These are phyloP conservation scores for Phaffia australis DNA, from an alignment of 768 basidiomycete genomes.

Conservation along the genomic window DNA sequence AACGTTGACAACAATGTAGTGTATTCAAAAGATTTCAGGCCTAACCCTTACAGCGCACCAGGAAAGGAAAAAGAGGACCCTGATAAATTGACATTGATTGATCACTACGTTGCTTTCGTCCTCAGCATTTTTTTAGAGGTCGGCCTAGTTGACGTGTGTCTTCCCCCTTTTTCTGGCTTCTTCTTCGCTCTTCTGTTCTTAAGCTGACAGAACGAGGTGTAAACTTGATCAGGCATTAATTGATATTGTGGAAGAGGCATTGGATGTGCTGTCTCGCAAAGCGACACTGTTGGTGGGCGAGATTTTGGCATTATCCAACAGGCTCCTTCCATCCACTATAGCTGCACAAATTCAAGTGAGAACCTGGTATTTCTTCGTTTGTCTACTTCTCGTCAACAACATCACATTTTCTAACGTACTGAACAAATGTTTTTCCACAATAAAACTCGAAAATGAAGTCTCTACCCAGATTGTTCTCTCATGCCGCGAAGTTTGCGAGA, in stretches of 20 bases:
- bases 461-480: constrained; percentile 69
- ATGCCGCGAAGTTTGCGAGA: constrained; percentile 64
- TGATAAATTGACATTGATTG: constrained; percentile 68
- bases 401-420: too few species aligned
- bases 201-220: not conserved
- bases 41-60: constrained; percentile 22
- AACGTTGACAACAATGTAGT: constrained; percentile 3
- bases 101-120: constrained; percentile 82
- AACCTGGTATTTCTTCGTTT: not conserved
- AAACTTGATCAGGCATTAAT: constrained; percentile 58
- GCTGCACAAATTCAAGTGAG: constrained; percentile 76
- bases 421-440: not conserved
- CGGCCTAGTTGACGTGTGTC: constrained; percentile 71
- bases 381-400: not conserved
- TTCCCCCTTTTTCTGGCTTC: not conserved
- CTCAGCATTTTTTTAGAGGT: constrained; percentile 74
- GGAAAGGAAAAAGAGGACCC: constrained; percentile 28
- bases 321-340: constrained; percentile 65
- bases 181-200: not conserved
- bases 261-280: constrained; percentile 52
- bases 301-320: constrained; percentile 74
- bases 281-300: constrained; percentile 87
- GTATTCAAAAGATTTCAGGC: constrained; percentile 17
- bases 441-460: constrained; percentile 44
- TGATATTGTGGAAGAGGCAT: constrained; percentile 69